phyloP scores from a whole-genome alignment of 306 rosid genomes.

The Dicorynia guianensis region DNA sequence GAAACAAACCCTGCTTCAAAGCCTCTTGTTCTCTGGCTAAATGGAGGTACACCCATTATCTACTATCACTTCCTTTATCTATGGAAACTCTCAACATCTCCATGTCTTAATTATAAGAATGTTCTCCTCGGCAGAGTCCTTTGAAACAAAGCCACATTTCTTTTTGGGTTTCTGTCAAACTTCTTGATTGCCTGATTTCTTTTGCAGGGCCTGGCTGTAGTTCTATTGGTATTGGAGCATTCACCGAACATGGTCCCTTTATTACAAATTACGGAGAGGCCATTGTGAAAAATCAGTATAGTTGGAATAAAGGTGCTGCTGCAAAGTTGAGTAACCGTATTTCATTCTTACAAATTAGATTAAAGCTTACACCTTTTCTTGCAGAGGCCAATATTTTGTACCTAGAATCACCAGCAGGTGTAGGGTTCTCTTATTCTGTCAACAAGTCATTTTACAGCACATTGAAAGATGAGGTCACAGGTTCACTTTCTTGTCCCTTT shows the following conservation, averaged over 20 bases:
- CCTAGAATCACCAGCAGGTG: conserved; percentile 59
- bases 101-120: neutral
- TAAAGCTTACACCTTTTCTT: neutral
- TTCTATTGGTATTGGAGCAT: conserved; percentile 48
- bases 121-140: neutral
- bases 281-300: conserved; percentile 37
- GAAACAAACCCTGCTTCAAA: conserved; percentile 45
- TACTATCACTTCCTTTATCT: neutral
- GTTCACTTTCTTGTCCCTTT: conserved; percentile 27
- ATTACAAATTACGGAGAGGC: conserved; percentile 15
- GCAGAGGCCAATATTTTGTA: conserved; percentile 56
- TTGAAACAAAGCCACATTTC: no score
- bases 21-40: conserved; percentile 54
- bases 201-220: conserved; percentile 50
- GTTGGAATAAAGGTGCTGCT: conserved; percentile 53
- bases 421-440: conserved; percentile 56
- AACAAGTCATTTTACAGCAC: conserved; percentile 40
- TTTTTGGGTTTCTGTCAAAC: neutral
- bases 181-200: neutral
- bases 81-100: neutral
- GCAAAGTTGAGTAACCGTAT: neutral
- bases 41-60: conserved; percentile 40
- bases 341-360: neutral
- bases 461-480: conserved; percentile 46
- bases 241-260: conserved; percentile 52